phyloP scores from a whole-genome alignment of 2,329 filamentous ascomycete genomes.

The Nigrospora sphaerica region DNA sequence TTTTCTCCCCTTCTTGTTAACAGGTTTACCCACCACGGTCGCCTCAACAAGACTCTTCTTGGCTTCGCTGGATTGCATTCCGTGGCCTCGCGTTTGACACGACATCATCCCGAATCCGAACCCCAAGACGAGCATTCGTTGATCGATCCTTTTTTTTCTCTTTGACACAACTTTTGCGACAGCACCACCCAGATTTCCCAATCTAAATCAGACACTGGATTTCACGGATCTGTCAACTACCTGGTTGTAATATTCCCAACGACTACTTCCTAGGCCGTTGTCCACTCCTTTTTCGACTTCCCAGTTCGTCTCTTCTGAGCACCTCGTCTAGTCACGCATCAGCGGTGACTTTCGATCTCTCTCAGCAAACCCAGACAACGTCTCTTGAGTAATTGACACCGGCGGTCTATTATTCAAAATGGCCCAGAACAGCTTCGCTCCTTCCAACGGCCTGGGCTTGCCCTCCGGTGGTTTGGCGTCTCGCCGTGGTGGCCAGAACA shows the following conservation, averaged over 20 bases:
- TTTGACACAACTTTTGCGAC: constrained; percentile 9
- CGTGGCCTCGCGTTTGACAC: constrained; percentile 24
- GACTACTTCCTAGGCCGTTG: constrained; percentile 16
- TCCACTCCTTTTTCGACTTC: constrained; percentile 17
- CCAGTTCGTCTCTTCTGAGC: constrained; percentile 7
- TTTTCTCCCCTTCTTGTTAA: constrained; percentile 22
- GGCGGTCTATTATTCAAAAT: constrained; percentile 92
- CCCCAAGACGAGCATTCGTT: constrained; percentile 10
- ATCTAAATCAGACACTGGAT: constrained; percentile 12
- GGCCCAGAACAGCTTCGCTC: constrained; percentile 77
- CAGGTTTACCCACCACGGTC: constrained; percentile 17
- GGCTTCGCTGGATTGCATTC: constrained; percentile 18
- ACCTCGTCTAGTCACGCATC: constrained; percentile 10
- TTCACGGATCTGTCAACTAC: constrained; percentile 12
- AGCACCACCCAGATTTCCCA: constrained; percentile 8
- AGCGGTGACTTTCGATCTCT: constrained; percentile 9
- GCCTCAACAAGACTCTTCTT: constrained; percentile 15
- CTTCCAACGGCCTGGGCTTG: constrained; percentile 66
- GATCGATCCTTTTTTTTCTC: constrained; percentile 12
- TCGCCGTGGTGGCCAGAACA: constrained; percentile 72
- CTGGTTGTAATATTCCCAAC: constrained; percentile 23
- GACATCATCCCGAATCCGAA: constrained; percentile 13
- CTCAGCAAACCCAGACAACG: constrained; percentile 21
- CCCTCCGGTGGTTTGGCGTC: constrained; percentile 78
- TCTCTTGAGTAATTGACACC: constrained; percentile 62